phyloP scores from a whole-genome alignment of 2,329 filamentous ascomycete species.

The Fusarium sp. region DNA sequence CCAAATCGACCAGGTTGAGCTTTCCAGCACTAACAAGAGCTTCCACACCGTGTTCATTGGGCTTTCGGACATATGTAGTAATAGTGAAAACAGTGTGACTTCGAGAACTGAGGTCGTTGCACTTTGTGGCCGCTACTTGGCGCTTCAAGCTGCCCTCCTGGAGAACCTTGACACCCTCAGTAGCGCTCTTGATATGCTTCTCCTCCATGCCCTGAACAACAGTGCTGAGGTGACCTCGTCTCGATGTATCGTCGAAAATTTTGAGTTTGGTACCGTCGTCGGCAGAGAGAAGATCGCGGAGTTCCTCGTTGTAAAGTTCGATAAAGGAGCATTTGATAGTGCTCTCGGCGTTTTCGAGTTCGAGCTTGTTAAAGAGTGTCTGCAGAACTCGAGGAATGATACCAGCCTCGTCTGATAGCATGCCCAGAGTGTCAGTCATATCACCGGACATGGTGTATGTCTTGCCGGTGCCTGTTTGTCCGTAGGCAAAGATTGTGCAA shows the following conservation, averaged over 20 bases:
- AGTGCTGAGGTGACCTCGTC: conserved; percentile 86
- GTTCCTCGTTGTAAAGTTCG: conserved; percentile 97
- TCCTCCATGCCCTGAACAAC: conserved; percentile 99
- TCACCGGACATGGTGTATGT: conserved; percentile 99
- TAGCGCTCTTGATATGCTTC: conserved; percentile 87
- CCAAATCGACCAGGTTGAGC: conserved; percentile 95
- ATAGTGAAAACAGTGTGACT: conserved; percentile 99
- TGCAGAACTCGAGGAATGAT: conserved; percentile 95
- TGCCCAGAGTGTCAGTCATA: conserved; percentile 87
- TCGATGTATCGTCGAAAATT: conserved; percentile 91
- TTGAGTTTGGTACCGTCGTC: conserved; percentile 92
- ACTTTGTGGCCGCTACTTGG: conserved; percentile 99
- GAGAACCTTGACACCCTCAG: conserved; percentile 88
- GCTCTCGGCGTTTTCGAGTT: conserved; percentile 82
- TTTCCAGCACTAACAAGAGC: conserved; percentile 93
- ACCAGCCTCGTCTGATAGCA: conserved; percentile 90
- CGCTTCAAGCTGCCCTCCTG: conserved; percentile 92
- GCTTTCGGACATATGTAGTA: conserved; percentile 88
- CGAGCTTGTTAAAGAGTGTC: conserved; percentile 86
- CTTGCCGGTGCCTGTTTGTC: conserved; percentile 97
- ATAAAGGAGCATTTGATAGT: conserved; percentile 99
- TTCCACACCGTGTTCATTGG: conserved; percentile 84
- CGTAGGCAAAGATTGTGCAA: conserved; percentile 98
- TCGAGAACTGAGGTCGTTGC: conserved; percentile 96
- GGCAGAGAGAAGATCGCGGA: conserved; percentile 85